A percentile compares a stretch with the other conserved stretches of the same genome.
phyloP scores from a whole-genome alignment of 306 rosid species.

The Dicorynia guianensis region DNA sequence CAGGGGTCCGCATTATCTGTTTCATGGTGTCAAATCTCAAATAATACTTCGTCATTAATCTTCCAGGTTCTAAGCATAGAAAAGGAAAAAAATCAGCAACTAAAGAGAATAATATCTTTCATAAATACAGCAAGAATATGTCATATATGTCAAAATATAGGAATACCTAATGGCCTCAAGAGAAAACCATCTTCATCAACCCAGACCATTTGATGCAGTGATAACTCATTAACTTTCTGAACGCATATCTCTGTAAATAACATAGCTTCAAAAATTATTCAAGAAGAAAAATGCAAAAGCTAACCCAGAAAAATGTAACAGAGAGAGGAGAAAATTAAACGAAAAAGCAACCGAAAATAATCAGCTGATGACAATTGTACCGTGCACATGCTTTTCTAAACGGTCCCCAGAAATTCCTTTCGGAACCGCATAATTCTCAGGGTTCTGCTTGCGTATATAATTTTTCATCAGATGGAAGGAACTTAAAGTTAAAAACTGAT shows the following conservation, averaged over 20 bases:
- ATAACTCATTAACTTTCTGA: conserved; percentile 83
- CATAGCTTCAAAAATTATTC: conserved; percentile 35
- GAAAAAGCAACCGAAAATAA: conserved; percentile 21
- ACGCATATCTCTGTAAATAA: conserved; percentile 72
- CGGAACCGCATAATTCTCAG: conserved; percentile 67
- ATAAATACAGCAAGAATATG: conserved; percentile 27
- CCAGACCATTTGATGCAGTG: conserved; percentile 84
- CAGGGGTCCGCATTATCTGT: conserved; percentile 86
- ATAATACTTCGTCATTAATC: conserved; percentile 93
- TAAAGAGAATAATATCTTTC: conserved; percentile 24
- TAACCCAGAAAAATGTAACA: not conserved
- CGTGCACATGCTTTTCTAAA: conserved; percentile 83
- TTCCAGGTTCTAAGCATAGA: conserved; percentile 80
- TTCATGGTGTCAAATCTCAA: conserved; percentile 96
- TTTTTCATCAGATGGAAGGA: conserved; percentile 28
- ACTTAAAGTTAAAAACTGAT: conserved; percentile 17
- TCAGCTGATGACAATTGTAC: conserved; percentile 47
- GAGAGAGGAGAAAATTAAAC: conserved; percentile 10
- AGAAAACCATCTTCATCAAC: conserved; percentile 96
- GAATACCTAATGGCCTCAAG: conserved; percentile 86
- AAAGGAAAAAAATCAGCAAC: conserved; percentile 40
- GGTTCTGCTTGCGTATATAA: conserved; percentile 64
- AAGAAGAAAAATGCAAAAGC: not conserved
- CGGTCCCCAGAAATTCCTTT: conserved; percentile 64
- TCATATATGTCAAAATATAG: conserved; percentile 22